Evolutionary conservation across 2,329 filamentous ascomycete species (phyloP).

Genomic region (Passalora sequoiae): DNA sequence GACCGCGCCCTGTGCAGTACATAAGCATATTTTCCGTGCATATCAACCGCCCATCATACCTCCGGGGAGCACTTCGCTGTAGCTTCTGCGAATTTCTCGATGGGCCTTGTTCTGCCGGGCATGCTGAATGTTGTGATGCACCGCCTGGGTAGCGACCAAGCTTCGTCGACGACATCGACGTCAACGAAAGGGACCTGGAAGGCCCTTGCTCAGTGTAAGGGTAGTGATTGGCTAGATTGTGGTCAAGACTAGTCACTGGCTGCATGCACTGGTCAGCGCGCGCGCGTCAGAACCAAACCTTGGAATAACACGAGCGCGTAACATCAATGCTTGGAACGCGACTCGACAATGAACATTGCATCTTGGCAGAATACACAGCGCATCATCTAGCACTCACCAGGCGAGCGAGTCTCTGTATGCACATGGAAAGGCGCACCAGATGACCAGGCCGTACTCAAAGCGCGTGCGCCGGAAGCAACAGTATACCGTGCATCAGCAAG

Average conservation of each 20-base stretch:
- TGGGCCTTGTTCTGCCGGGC: slow-evolving; percentile 53
- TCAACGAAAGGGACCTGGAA: slow-evolving; percentile 5
- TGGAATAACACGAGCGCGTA: slow-evolving; percentile 6
- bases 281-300: background rate
- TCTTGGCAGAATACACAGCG: slow-evolving; percentile 2
- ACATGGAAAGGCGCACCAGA: slow-evolving; percentile 25
- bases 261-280: background rate
- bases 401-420: background rate
- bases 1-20: slow-evolving; percentile 58
- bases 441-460: slow-evolving; percentile 34
- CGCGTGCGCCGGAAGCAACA: slow-evolving; percentile 31
- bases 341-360: slow-evolving; percentile 4
- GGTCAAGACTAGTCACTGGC: slow-evolving; percentile 1
- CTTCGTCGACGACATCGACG: too few species aligned
- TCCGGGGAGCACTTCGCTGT: slow-evolving; percentile 62
- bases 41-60: slow-evolving; percentile 40
- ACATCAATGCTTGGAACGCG: slow-evolving; percentile 10
- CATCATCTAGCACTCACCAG: slow-evolving; percentile 11
- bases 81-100: slow-evolving; percentile 64
- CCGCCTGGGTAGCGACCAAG: too few species aligned
- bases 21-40: background rate
- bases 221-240: background rate
- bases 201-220: background rate
- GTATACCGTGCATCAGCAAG: too few species aligned
- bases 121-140: slow-evolving; percentile 24